Base-by-base conservation (phyloP, 129 eudicot genomes). In the Saussurea involucrata region DNA sequence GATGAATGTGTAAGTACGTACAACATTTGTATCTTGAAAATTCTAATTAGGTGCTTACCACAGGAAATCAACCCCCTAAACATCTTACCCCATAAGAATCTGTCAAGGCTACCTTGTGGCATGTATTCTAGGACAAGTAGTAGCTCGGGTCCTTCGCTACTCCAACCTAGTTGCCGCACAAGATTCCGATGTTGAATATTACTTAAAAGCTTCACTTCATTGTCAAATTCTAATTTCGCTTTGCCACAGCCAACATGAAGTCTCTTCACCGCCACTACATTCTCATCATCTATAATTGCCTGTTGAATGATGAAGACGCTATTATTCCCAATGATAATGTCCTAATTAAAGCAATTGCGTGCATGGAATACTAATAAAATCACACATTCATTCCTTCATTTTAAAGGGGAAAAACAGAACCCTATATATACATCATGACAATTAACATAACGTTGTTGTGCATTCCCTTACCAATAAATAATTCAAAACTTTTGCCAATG, bases 161-260 rank as follows among this genome's bases (percentile, higher is more conserved):
- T 81, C 76, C 90, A 87, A 33, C 92, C 96, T 49, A 90, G 75
- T 6, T 82, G 85, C 31, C 82, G 92, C 40, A 85, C 69, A 66
- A 90, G 90, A 74, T 90, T 90, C 34, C 91, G 81, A 36, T 90
- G 96, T 76, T 83, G 96, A 49, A 83, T 90, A 71, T 87, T 87
- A 31, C 92, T 83, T 29, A 85, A 81, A 13, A 90, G 92, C 71
- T 82, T 85, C 42, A 87, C 87, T 78, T 90, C 96, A 60, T 73
- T 83, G 11, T 83, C 82, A 40, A 83, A 85, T 55, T 85, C 91
- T 60, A 83, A 72, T 28, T 81, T 84, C 71, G 86, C 88, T 81
- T 78, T 73, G 55, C 76, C 81, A 24, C 73, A 71, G 29, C 60
- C 66, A 24, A 89, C 69, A 20, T 64, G 55, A 22, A 89, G 76